Evolutionary conservation across 148 eudicot genomes (phyloP), one percentile per base, ranked within the genome.

Genomic region (Silene conica): DNA sequence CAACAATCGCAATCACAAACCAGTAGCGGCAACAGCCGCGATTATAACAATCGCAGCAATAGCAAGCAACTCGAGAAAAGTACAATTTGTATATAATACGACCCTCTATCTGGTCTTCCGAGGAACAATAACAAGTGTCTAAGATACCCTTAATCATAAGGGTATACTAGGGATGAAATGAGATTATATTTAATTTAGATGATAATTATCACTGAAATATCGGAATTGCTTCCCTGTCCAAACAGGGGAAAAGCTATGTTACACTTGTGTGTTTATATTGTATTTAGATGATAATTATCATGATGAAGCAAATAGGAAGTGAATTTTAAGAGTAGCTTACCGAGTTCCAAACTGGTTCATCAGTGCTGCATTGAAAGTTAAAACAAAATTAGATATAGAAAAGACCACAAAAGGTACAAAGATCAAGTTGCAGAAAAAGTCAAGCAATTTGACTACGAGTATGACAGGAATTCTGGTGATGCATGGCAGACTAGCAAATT

Each of bases 301-400:
- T 59, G n/a, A 62, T 31, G 34, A 38, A 20, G 22, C 15, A 23
- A 60, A 57, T 62, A 61, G 38, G 68, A 64, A 38, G 19, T 21
- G 12, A 19, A n/a, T 34, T 22, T 63, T 56, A 48, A 73, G 50
- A 11, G 54, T 69, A 65, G 80, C 97, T 89, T 77, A 92, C 97
- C 57, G 95, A 81, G 76, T 89, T 92, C 97, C 97, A 92, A 50
- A 76, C 80, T 20, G 97, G 97, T 77, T 83, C 83, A 76, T 77
- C 82, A 13, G 97, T 89, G 61, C 97, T 92, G 95, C 82, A 84
- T 54, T 67, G 67, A 45, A 71, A 75, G 67, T 10, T 19, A 43
- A 11, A 11, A 61, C 63, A 22, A 22, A 65, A 62, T 28, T 22
- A 61, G 61, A 71, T 23, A 43, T 16, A 43, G 16, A 26, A 54